A percentile compares a stretch with the other conserved stretches of the same genome.
These are phyloP conservation scores for Aspergillus uvarum DNA, from an alignment of 2,329 filamentous ascomycete species.

Conservation along the genomic window DNA sequence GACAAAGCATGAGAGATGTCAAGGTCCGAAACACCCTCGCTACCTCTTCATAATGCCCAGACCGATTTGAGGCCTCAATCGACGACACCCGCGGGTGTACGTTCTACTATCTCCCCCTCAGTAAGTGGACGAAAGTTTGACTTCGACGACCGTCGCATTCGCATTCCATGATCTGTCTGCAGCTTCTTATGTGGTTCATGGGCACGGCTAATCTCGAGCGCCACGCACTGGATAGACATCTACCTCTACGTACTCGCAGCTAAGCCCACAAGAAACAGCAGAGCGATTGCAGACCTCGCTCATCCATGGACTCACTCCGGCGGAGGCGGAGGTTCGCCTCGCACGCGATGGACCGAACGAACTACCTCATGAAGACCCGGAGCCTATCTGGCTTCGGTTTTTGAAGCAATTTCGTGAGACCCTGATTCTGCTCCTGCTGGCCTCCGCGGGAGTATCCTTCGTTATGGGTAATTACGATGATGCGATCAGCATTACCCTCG, in stretches of 20 bases:
- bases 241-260: conserved; percentile 57
- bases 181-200: background rate
- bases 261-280: conserved; percentile 77
- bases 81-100: conserved; percentile 29
- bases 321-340: conserved; percentile 77
- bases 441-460: conserved; percentile 82
- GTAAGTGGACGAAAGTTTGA: conserved; percentile 26
- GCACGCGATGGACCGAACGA: conserved; percentile 87
- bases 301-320: conserved; percentile 73
- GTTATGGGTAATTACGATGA: conserved; percentile 93
- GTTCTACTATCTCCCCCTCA: conserved; percentile 32
- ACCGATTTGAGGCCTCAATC: conserved; percentile 32
- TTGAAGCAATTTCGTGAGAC: conserved; percentile 96
- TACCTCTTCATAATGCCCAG: conserved; percentile 58
- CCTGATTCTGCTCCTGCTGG: conserved; percentile 85
- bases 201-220: conserved; percentile 7
- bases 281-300: conserved; percentile 79
- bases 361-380: conserved; percentile 87
- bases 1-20: conserved; percentile 59
- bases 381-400: conserved; percentile 93
- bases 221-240: conserved; percentile 33
- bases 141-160: background rate
- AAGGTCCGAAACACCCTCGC: conserved; percentile 57
- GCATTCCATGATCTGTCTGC: background rate
- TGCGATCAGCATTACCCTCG: conserved; percentile 90